Evolutionary conservation across 2,329 filamentous ascomycete species (phyloP), one percentile per base, ranked within the genome.

Genomic region (Fusarium brevicatenulatum): DNA sequence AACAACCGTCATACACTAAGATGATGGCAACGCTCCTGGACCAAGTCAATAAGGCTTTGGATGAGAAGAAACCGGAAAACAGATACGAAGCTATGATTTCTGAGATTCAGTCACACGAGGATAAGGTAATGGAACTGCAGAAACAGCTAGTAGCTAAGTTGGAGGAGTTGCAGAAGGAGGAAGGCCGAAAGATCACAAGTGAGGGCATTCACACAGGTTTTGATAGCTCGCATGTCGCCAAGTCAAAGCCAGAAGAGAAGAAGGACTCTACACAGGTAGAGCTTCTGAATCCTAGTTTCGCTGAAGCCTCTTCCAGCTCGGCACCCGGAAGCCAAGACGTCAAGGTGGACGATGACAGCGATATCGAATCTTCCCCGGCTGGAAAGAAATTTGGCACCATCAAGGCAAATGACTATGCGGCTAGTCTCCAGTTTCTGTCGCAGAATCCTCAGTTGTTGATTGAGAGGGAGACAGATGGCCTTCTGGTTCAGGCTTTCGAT

Each of bases 21-120:
- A 99, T 99, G 96, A 95, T 99, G 92, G 93, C 93, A n/a, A 91
- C 92, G n/a, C 83, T 99, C 77, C 89, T 98, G 25, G 96, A 99
- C 78, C 93, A 97, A 82, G 95, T 98, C 46, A 98, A 97, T 78
- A 87, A 90, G 82, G 91, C 93, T 56, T 86, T 97, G 40, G 93
- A 95, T 63, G 93, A 95, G 79, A 92, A 92, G 82, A 90, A 92
- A 69, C 87, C 89, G 1, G 86, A 89, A 25, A 89, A 91, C 75
- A 85, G 93, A 56, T 95, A 93, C 80, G 86, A 89, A 53, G 91
- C 89, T 58, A 98, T 97, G 85, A 86, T 97, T 34, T 87, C 89
- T 53, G 95, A 96, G 77, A 89, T 98, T 21, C 88, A 90, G 71
- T 88, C 86, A 40, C 95, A 99, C 80, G 87, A 92, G 79, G 85